A percentile compares a stretch with the other conserved stretches of the same genome.
These are phyloP conservation scores for Metschnikowia picachoensis DNA, from an alignment of 805 yeast species.

Conservation along the genomic window DNA sequence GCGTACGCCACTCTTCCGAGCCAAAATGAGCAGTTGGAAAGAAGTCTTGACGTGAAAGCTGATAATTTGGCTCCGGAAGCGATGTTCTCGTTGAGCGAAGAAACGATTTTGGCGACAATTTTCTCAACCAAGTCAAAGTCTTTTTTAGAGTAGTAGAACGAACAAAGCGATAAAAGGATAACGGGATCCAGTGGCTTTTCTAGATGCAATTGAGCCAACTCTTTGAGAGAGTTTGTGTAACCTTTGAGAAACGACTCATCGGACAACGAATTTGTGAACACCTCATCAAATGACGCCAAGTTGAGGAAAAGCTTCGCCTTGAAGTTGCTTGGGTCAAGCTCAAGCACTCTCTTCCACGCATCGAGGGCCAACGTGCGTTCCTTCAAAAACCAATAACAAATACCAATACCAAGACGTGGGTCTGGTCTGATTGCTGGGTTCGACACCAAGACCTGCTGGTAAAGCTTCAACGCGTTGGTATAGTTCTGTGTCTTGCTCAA, in stretches of 20 bases:
- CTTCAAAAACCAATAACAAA: constrained; percentile 87
- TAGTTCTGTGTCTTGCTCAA: constrained; percentile 68
- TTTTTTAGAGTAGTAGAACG: constrained; percentile 68
- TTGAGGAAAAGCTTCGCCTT: constrained; percentile 65
- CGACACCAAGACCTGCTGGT: constrained; percentile 74
- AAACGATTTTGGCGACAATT: constrained; percentile 49
- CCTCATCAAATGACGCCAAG: constrained; percentile 62
- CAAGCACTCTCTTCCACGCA: constrained; percentile 80
- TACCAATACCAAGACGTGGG: constrained; percentile 91
- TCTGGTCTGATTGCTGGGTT: constrained; percentile 84
- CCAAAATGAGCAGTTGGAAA: constrained; percentile 60
- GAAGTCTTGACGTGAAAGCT: constrained; percentile 26
- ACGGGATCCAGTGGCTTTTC: constrained; percentile 51
- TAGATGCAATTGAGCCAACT: constrained; percentile 36
- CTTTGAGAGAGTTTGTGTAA: constrained; percentile 57
- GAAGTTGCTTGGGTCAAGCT: constrained; percentile 55
- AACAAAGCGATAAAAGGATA: constrained; percentile 61
- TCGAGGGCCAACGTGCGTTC: constrained; percentile 70
- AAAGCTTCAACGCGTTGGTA: constrained; percentile 67
- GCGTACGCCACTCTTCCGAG: constrained; percentile 72
- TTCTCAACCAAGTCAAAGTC: constrained; percentile 55
- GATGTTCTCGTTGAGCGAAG: constrained; percentile 18
- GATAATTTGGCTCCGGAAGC: constrained; percentile 21
- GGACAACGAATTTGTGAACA: constrained; percentile 51
- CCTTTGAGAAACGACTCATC: constrained; percentile 58